Percentiles rank a stretch among this genome's conserved stretches.
Conservation (phyloP, 371 early-diverging fungal species). For the Ordospora pajunii region DNA sequence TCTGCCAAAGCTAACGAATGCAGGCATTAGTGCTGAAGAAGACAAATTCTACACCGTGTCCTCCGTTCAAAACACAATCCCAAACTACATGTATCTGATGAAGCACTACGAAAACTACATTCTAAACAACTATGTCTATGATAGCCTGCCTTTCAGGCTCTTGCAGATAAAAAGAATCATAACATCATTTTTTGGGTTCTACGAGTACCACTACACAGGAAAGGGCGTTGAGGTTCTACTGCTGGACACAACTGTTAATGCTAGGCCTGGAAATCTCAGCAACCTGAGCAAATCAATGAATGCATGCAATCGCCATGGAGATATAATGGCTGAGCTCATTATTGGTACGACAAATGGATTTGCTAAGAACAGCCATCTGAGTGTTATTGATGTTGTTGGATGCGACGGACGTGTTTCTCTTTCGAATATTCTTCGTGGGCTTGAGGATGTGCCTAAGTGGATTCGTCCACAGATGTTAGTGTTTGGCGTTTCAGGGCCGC, state of each 20-base stretch:
- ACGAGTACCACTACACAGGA: slow-evolving; percentile 51
- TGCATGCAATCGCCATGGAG: slow-evolving; percentile 37
- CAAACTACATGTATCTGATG: slow-evolving; percentile 44
- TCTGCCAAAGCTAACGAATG: background rate
- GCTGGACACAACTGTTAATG: slow-evolving; percentile 46
- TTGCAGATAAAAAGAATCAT: slow-evolving; percentile 35
- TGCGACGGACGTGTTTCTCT: slow-evolving; percentile 37
- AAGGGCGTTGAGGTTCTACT: slow-evolving; percentile 44
- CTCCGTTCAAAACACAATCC: slow-evolving; percentile 17
- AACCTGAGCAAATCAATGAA: slow-evolving; percentile 20
- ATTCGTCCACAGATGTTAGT: slow-evolving; percentile 32
- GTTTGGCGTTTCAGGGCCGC: slow-evolving; percentile 53
- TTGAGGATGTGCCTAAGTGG: slow-evolving; percentile 39
- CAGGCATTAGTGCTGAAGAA: slow-evolving; percentile 19
- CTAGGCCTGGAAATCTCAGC: slow-evolving; percentile 1
- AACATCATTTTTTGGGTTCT: slow-evolving; percentile 22
- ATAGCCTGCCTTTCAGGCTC: slow-evolving; percentile 35
- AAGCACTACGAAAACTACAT: slow-evolving; percentile 33
- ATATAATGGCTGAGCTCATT: slow-evolving; percentile 15
- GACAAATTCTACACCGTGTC: slow-evolving; percentile 19
- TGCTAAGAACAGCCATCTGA: slow-evolving; percentile 42
- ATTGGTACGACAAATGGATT: slow-evolving; percentile 40
- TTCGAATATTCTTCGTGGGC: slow-evolving; percentile 41
- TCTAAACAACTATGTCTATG: slow-evolving; percentile 47
- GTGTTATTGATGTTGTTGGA: slow-evolving; percentile 44